phyloP scores from a whole-genome alignment of 495 filamentous ascomycete species.

The Tuber indicum region DNA sequence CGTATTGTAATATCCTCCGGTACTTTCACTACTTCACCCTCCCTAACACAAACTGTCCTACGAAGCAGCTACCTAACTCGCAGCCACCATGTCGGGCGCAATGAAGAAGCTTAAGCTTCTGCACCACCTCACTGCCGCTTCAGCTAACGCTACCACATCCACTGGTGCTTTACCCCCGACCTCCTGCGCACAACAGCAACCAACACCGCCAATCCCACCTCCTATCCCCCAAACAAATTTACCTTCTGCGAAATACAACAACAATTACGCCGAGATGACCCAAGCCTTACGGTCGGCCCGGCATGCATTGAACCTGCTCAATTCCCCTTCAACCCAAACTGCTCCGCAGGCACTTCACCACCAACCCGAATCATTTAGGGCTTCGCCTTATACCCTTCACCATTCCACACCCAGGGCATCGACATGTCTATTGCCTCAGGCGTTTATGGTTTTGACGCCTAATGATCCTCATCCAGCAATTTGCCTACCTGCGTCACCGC shows the following conservation, averaged over 20 bases:
- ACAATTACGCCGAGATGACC: constrained; percentile 31
- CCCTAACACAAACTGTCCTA: not conserved
- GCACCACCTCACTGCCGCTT: constrained; percentile 39
- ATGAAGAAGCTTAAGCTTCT: constrained; percentile 44
- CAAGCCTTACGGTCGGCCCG: constrained; percentile 35
- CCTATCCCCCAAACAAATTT: constrained; percentile 27
- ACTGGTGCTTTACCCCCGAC: constrained; percentile 18
- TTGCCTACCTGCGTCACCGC: constrained; percentile 36
- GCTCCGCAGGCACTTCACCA: constrained; percentile 28
- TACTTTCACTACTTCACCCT: not conserved
- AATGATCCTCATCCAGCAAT: constrained; percentile 36
- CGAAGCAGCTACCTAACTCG: constrained; percentile 4
- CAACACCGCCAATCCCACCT: constrained; percentile 32
- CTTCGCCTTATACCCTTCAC: constrained; percentile 23
- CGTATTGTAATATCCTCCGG: not conserved
- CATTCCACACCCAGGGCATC: constrained; percentile 24
- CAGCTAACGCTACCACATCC: constrained; percentile 28
- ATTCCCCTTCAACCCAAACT: constrained; percentile 22
- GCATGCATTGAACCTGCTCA: constrained; percentile 35
- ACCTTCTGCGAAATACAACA: constrained; percentile 10
- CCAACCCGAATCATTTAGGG: constrained; percentile 24
- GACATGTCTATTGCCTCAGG: constrained; percentile 35
- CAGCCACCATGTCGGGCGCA: constrained; percentile 36
- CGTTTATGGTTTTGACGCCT: constrained; percentile 39
- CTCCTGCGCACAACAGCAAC: constrained; percentile 27